phyloP scores from a whole-genome alignment of 768 basidiomycete genomes.

The Phaeolepiota aurea region DNA sequence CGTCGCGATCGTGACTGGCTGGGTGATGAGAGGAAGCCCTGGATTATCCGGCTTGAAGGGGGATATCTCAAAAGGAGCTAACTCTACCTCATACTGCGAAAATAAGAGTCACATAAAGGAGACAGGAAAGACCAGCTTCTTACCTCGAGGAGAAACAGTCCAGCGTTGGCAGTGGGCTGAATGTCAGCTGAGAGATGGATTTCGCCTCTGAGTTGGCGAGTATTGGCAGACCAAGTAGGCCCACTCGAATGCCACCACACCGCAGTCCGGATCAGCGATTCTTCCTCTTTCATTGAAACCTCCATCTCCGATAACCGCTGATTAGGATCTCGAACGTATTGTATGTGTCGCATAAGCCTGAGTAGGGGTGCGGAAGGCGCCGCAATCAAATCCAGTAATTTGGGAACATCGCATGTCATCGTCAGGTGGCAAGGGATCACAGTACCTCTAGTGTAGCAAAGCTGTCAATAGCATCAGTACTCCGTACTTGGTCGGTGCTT shows the following conservation, averaged over 20 bases:
- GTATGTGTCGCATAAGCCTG: constrained; percentile 19
- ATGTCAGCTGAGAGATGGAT: constrained; percentile 20
- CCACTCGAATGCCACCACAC: constrained; percentile 19
- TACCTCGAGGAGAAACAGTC: too few species aligned
- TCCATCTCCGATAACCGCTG: constrained; percentile 1
- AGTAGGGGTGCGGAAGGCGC: constrained; percentile 15
- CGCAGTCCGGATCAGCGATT: constrained; percentile 12
- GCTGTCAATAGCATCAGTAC: constrained; percentile 8
- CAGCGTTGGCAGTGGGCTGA: constrained; percentile 19
- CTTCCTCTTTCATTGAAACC: constrained; percentile 7
- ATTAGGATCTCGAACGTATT: constrained; percentile 12
- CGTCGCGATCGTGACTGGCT: too few species aligned
- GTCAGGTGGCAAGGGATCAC: constrained; percentile 26
- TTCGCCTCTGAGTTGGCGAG: constrained; percentile 20
- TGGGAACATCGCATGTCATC: constrained; percentile 17
- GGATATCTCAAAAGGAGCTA: too few species aligned
- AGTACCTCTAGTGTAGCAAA: constrained; percentile 28
- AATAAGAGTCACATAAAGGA: too few species aligned
- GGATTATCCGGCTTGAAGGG: too few species aligned
- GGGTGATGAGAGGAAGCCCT: too few species aligned
- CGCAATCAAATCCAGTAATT: constrained; percentile 21
- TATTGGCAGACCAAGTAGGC: constrained; percentile 1
- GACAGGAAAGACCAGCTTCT: too few species aligned
- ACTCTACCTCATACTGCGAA: too few species aligned
- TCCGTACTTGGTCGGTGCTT: neutral